Conservation (phyloP, 371 early-diverging fungal species). For the Lichtheimia corymbifera region DNA sequence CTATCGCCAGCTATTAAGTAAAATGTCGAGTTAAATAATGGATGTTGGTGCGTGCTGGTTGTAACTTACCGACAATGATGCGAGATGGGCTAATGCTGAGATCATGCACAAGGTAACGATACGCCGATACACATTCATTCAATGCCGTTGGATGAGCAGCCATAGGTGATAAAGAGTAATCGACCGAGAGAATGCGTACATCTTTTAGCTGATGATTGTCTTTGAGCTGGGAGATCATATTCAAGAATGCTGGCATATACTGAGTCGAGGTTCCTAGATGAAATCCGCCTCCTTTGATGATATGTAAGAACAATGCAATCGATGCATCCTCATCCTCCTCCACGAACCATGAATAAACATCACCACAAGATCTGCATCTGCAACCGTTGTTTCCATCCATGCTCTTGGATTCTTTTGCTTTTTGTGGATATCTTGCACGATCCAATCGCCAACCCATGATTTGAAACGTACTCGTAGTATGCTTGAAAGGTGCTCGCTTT, state of each 20-base stretch:
- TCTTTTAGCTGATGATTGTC: constrained; percentile 8
- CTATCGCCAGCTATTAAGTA: constrained; percentile 36
- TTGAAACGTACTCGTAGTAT: constrained; percentile 13
- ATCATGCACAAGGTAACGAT: constrained; percentile 29
- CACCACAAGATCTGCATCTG: constrained; percentile 16
- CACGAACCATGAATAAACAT: constrained; percentile 26
- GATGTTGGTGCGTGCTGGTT: not conserved
- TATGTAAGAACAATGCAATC: too few relatives aligned
- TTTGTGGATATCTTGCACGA: constrained; percentile 6
- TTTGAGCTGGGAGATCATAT: constrained; percentile 12
- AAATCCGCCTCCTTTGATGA: constrained; percentile 26
- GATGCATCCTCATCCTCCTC: not conserved
- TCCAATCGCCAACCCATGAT: constrained; percentile 23
- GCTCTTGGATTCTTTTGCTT: not conserved
- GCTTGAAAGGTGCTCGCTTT: constrained; percentile 3
- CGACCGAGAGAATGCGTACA: constrained; percentile 22
- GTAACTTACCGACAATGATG: constrained; percentile 30
- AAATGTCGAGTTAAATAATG: not conserved
- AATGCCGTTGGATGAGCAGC: constrained; percentile 25
- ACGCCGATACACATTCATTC: constrained; percentile 32
- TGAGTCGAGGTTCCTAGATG: constrained; percentile 15
- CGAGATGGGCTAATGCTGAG: constrained; percentile 24
- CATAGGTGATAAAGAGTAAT: constrained; percentile 29
- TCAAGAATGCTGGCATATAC: constrained; percentile 19
- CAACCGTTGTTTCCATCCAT: constrained; percentile 12